Base-by-base conservation (phyloP, 2,329 filamentous ascomycete genomes). In the Apiospora aurea region DNA sequence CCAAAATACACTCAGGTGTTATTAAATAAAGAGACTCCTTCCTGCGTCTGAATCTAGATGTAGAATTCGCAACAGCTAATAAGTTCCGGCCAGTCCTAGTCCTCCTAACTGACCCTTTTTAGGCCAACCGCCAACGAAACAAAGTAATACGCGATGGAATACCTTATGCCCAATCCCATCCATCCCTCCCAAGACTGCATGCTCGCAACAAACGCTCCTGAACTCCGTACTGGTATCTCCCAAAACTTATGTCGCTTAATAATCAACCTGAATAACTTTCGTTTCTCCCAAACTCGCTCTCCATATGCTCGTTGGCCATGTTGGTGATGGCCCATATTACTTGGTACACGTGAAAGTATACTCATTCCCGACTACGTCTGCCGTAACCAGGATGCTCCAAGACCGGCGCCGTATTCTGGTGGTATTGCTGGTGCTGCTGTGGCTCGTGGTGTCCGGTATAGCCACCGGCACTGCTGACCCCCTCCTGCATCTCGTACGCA, bases 401-500 rank as follows among this genome's bases (percentile, higher is more conserved):
- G 34, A 84, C 78, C 0, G 87, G 86, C 4, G 85, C 80, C 69
- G 83, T 73, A 69, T 78, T 21, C 29, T 26, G n/a, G 14, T 29
- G n/a, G 26, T 29, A 29, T 18, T 67, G 64, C 38, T 67, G 72
- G 69, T 38, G 66, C 38, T 72, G 49, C 13, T 72, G 21, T 34
- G 26, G 29, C 10, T 64, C 1, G 34, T 41, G 34, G 3, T 51
- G n/a, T 18, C 46, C 16, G 29, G 34, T n/a, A n/a, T 78, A 74
- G 16, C 57, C 57, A 38, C 78, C 80, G 4, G 78, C 81, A 29
- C 79, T 80, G 64, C 78, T 79, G 44, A 85, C 81, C 0, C 87
- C 85, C 71, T 85, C 81, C 43, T 84, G 81, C 77, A 89, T 79
- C 80, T 89, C 87, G 70, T 87, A 89, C 4, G 81, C 43, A 2